Evolutionary conservation across 164 flowering plant species (phyloP).

Genomic region (Magnolia changhungtana): DNA sequence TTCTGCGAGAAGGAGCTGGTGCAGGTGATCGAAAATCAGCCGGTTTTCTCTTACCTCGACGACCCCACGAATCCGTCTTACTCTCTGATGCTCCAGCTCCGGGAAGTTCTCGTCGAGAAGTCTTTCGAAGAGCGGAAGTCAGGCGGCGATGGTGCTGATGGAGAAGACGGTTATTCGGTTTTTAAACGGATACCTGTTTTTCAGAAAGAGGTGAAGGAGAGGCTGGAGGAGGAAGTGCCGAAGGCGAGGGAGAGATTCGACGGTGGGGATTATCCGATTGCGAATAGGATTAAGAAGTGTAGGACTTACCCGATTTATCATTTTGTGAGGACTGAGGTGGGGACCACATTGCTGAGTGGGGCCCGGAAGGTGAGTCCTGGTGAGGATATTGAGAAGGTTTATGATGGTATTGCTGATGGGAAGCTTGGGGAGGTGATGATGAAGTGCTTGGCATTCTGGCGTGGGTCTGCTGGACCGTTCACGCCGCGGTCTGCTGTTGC

Average conservation of each 20-base stretch:
- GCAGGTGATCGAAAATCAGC: slow-evolving; percentile 39
- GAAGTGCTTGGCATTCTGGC: slow-evolving; percentile 34
- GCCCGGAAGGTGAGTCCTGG: slow-evolving; percentile 46
- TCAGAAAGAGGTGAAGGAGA: slow-evolving; percentile 32
- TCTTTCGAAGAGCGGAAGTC: slow-evolving; percentile 19
- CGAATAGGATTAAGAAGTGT: slow-evolving; percentile 43
- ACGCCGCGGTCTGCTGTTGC: slow-evolving; percentile 20
- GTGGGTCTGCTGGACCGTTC: slow-evolving; percentile 25
- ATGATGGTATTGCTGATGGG: slow-evolving; percentile 39
- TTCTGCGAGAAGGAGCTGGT: slow-evolving; percentile 50
- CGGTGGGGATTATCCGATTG: slow-evolving; percentile 27
- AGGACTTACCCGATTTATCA: slow-evolving; percentile 42
- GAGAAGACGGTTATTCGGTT: slow-evolving; percentile 20
- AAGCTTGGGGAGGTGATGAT: slow-evolving; percentile 37
- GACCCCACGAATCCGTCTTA: slow-evolving; percentile 43
- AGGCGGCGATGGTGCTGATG: neutral
- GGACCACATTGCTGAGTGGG: slow-evolving; percentile 43
- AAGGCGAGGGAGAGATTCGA: slow-evolving; percentile 39
- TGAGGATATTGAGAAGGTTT: slow-evolving; percentile 50
- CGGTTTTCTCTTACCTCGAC: slow-evolving; percentile 43
- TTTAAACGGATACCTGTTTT: slow-evolving; percentile 45
- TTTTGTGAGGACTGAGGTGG: slow-evolving; percentile 39
- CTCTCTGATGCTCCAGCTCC: slow-evolving; percentile 31
- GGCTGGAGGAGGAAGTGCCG: slow-evolving; percentile 22
- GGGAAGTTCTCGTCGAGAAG: slow-evolving; percentile 36